A percentile compares a stretch with the other conserved stretches of the same genome.
Evolutionary conservation across 1,139 yeast genomes (phyloP).

Genomic region (Oligophagozyma castellii): DNA sequence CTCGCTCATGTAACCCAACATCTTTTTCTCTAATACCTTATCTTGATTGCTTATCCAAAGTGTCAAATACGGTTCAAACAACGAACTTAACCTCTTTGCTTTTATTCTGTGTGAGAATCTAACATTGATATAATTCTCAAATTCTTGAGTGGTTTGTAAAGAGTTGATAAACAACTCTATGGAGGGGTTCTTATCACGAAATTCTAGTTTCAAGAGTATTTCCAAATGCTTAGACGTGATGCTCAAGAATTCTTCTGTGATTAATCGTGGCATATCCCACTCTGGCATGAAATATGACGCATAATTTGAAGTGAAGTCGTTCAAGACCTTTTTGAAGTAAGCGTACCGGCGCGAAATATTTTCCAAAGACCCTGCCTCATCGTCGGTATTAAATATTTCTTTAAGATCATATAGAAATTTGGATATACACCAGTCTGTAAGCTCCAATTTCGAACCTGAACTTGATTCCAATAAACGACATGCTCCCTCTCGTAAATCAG

Average conservation of each 20-base stretch:
- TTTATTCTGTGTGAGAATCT: conserved; percentile 31
- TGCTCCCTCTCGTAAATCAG: conserved; percentile 31
- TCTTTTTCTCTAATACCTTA: conserved; percentile 41
- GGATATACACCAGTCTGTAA: conserved; percentile 64
- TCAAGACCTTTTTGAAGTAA: conserved; percentile 61
- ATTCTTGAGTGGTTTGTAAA: conserved; percentile 54
- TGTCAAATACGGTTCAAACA: conserved; percentile 73
- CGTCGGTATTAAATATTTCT: conserved; percentile 58
- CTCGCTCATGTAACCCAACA: conserved; percentile 43
- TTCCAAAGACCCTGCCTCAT: conserved; percentile 90
- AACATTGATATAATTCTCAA: conserved; percentile 58
- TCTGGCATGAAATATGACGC: conserved; percentile 45
- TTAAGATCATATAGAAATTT: conserved; percentile 60
- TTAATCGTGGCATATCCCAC: conserved; percentile 58
- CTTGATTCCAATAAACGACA: conserved; percentile 61
- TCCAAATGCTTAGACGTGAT: conserved; percentile 56
- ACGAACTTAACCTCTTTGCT: conserved; percentile 42
- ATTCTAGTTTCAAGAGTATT: conserved; percentile 29
- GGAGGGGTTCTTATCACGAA: conserved; percentile 17
- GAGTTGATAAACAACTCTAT: conserved; percentile 49
- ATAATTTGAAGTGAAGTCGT: conserved; percentile 42
- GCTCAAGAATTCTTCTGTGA: conserved; percentile 52
- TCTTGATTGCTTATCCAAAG: conserved; percentile 89
- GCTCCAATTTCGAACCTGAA: conserved; percentile 41
- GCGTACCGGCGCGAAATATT: conserved; percentile 70